Evolutionary conservation across 306 rosid species (phyloP).

Genomic region (Begonia loranthoides): DNA sequence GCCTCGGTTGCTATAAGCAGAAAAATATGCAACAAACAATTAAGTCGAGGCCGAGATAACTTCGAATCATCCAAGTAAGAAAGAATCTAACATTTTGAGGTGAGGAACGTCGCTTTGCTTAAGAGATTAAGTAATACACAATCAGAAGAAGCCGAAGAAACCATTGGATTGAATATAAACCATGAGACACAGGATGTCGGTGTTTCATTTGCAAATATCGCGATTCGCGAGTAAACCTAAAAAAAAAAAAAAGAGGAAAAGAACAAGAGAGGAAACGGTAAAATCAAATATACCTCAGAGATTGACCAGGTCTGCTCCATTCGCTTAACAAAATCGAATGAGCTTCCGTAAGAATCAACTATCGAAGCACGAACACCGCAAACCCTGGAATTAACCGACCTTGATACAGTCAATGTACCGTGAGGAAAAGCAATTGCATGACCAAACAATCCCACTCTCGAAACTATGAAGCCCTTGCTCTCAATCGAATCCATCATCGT

Average conservation of each 20-base stretch:
- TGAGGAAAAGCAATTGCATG: slow-evolving; percentile 6
- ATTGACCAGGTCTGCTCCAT: slow-evolving; percentile 82
- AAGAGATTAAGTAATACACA: too few species aligned
- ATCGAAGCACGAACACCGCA: slow-evolving; percentile 43
- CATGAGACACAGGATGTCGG: background rate
- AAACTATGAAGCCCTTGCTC: slow-evolving; percentile 11
- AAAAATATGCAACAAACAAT: slow-evolving; percentile 6
- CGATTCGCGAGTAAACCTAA: background rate
- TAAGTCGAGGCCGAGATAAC: background rate
- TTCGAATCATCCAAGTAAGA: background rate
- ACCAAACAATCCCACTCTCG: slow-evolving; percentile 6
- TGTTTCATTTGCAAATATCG: too few species aligned
- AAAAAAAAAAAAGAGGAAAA: too few species aligned
- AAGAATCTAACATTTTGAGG: too few species aligned
- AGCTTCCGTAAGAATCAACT: slow-evolving; percentile 54
- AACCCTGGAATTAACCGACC: slow-evolving; percentile 15
- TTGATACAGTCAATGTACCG: slow-evolving; percentile 10
- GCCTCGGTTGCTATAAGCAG: slow-evolving; percentile 74
- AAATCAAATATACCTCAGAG: slow-evolving; percentile 43
- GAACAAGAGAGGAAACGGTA: background rate
- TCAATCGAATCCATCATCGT: slow-evolving; percentile 13
- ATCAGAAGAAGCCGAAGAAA: background rate
- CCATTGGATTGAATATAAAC: background rate
- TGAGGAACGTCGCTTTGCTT: too few species aligned
- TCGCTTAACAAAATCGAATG: slow-evolving; percentile 64